phyloP scores from a whole-genome alignment of 768 basidiomycete genomes.

The Termitomyces sp. region DNA sequence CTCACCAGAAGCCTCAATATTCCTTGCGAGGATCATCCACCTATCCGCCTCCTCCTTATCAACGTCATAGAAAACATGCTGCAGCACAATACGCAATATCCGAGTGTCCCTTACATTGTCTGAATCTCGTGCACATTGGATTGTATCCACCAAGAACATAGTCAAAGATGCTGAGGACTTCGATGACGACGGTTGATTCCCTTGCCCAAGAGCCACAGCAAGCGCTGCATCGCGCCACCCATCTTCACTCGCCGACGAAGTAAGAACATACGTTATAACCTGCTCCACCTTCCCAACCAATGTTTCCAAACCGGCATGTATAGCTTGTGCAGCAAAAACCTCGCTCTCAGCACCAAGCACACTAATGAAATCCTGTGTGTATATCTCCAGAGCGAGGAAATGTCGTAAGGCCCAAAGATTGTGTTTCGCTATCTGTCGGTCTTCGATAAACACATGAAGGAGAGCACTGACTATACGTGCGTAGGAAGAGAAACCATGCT shows the following conservation, averaged over 20 bases:
- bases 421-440: conserved; percentile 53
- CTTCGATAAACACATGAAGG: conserved; percentile 45
- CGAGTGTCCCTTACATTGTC: conserved; percentile 53
- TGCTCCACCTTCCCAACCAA: conserved; percentile 43
- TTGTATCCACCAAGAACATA: conserved; percentile 22
- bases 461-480: conserved; percentile 56
- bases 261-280: conserved; percentile 59
- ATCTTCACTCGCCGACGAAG: conserved; percentile 32
- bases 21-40: too few species aligned
- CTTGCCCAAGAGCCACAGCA: conserved; percentile 20
- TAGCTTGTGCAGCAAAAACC: conserved; percentile 37
- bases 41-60: conserved; percentile 44
- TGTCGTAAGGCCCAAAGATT: conserved; percentile 69
- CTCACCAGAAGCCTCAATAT: conserved; percentile 10
- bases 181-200: conserved; percentile 11
- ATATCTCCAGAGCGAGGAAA: conserved; percentile 54
- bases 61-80: conserved; percentile 52
- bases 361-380: conserved; percentile 55
- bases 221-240: conserved; percentile 45
- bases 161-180: conserved; percentile 17
- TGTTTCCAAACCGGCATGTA: conserved; percentile 28
- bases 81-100: conserved; percentile 55
- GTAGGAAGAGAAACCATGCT: conserved; percentile 53
- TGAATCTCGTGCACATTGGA: conserved; percentile 22
- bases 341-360: conserved; percentile 44